Percentiles rank a stretch among this genome's conserved stretches.
phyloP scores from a whole-genome alignment of 768 basidiomycete genomes.

The Lactarius hengduanensis region DNA sequence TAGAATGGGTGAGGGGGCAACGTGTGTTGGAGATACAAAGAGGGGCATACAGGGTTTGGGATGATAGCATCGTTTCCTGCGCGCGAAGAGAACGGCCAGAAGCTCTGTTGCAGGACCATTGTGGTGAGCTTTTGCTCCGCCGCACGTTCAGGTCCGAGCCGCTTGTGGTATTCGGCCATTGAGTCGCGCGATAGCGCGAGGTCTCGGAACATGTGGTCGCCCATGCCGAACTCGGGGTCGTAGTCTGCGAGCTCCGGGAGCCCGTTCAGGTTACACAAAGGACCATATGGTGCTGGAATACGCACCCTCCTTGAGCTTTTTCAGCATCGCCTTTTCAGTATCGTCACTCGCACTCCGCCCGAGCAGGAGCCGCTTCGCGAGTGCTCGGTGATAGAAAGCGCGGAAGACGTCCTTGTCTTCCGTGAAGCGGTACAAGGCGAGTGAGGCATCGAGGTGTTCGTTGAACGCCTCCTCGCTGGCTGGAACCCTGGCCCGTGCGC shows the following conservation, averaged over 20 bases:
- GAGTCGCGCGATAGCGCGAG: constrained; percentile 72
- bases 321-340: constrained; percentile 79
- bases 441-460: constrained; percentile 57
- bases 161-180: constrained; percentile 61
- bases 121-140: constrained; percentile 56
- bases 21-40: neutral
- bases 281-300: neutral
- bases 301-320: constrained; percentile 76
- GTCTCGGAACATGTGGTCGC: constrained; percentile 95
- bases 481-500: constrained; percentile 78
- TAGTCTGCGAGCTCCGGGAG: constrained; percentile 55
- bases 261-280: neutral
- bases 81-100: constrained; percentile 77
- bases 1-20: constrained; percentile 14
- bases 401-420: constrained; percentile 94
- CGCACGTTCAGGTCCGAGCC: constrained; percentile 31
- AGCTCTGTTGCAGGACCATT: constrained; percentile 83
- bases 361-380: constrained; percentile 87
- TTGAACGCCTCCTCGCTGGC: constrained; percentile 64
- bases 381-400: constrained; percentile 83
- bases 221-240: constrained; percentile 93
- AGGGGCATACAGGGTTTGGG: constrained; percentile 41
- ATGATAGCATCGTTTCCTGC: constrained; percentile 54
- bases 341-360: constrained; percentile 84
- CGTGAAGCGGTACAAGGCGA: constrained; percentile 80